Conservation (phyloP, 2,329 filamentous ascomycete genomes). For the Aspergillus sp. region DNA sequence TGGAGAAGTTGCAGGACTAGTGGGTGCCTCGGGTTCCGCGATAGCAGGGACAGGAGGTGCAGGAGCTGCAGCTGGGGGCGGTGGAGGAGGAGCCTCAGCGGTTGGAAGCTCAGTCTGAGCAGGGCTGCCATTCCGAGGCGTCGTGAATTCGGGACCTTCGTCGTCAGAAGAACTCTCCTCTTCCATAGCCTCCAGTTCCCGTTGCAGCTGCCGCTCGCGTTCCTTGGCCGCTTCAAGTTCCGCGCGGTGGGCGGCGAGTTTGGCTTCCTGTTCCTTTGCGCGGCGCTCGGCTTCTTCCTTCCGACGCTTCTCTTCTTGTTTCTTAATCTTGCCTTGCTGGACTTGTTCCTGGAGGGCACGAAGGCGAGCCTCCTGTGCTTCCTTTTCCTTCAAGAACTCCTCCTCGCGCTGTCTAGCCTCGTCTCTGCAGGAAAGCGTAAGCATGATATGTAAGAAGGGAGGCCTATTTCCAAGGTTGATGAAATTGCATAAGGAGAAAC, state of each 20-base stretch:
- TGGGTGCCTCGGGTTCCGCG: constrained; percentile 42
- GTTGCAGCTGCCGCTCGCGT: constrained; percentile 83
- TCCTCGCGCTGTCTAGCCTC: constrained; percentile 73
- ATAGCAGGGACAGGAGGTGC: constrained; percentile 25
- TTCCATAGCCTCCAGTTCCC: constrained; percentile 76
- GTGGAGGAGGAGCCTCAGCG: constrained; percentile 27
- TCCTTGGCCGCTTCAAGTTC: constrained; percentile 91
- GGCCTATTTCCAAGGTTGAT: neutral
- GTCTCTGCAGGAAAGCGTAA: constrained; percentile 52
- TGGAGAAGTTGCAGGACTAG: constrained; percentile 50
- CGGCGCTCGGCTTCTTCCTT: constrained; percentile 86
- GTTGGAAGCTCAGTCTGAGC: constrained; percentile 56
- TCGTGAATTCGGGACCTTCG: constrained; percentile 70
- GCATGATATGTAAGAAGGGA: neutral
- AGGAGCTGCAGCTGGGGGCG: constrained; percentile 18
- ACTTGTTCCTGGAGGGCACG: constrained; percentile 92
- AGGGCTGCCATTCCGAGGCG: constrained; percentile 59
- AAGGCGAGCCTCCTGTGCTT: constrained; percentile 77
- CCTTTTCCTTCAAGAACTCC: constrained; percentile 74
- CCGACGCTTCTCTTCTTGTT: constrained; percentile 90
- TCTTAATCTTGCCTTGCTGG: constrained; percentile 87
- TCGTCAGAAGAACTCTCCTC: constrained; percentile 79
- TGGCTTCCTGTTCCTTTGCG: constrained; percentile 82
- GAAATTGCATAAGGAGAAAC: constrained; percentile 39
- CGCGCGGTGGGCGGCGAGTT: constrained; percentile 77